Conservation (phyloP, 257 asterid genomes). For the Solanum megistacrolobum region DNA sequence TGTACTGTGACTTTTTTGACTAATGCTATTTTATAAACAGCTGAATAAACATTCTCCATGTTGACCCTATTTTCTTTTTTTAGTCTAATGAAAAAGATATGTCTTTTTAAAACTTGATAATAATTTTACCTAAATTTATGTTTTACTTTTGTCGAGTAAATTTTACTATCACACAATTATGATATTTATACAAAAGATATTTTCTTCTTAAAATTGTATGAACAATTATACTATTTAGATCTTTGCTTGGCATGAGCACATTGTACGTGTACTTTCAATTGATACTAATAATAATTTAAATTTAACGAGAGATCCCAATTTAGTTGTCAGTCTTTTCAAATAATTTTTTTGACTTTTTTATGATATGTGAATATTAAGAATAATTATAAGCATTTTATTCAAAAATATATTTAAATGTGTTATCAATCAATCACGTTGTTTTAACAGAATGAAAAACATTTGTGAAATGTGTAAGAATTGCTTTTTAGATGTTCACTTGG, state of each 20-base stretch:
- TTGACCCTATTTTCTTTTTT: no score
- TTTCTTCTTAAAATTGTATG: background rate
- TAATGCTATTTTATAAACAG: no score
- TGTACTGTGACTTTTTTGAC: no score
- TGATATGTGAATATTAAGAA: background rate
- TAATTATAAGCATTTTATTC: background rate
- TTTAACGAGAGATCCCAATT: background rate
- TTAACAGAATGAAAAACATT: no score
- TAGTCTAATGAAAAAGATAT: background rate
- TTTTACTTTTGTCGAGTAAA: background rate
- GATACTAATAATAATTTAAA: no score
- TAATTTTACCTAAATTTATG: background rate
- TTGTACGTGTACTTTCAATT: background rate
- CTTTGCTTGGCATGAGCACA: background rate
- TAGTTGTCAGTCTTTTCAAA: background rate
- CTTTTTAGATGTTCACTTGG: no score
- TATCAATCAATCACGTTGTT: rapidly evolving
- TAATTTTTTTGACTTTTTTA: no score
- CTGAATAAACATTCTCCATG: no score
- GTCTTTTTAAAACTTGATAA: no score
- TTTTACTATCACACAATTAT: background rate
- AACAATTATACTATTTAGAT: background rate
- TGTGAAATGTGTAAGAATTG: no score
- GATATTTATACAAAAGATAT: background rate
- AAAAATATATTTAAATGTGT: background rate